phyloP scores from a whole-genome alignment of 306 rosid genomes.

The Rosa chinensis region DNA sequence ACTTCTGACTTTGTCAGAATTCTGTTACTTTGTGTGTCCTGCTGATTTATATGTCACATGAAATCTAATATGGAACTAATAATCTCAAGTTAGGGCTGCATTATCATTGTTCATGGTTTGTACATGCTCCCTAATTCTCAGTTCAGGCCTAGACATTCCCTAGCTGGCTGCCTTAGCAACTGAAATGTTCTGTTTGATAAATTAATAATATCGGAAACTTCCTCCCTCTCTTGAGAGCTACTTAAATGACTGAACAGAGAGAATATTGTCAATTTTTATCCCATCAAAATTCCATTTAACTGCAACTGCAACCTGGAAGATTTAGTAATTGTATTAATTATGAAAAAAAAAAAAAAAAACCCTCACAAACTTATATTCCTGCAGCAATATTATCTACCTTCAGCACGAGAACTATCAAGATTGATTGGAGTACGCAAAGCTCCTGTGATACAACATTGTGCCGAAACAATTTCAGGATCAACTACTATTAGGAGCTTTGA shows the following conservation, averaged over 20 bases:
- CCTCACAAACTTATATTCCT: constrained; percentile 20
- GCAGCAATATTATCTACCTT: constrained; percentile 70
- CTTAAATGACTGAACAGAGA: no score
- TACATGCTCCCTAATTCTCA: neutral
- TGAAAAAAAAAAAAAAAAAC: neutral
- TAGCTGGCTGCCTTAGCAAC: no score
- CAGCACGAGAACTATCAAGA: constrained; percentile 73
- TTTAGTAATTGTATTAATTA: neutral
- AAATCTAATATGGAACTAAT: neutral
- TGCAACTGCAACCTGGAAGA: neutral
- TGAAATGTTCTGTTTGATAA: no score
- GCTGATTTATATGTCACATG: neutral
- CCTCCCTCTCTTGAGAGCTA: no score
- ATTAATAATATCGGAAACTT: no score
- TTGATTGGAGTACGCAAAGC: constrained; percentile 85
- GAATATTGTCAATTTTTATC: no score
- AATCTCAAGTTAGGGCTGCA: neutral
- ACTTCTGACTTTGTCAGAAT: constrained; percentile 10
- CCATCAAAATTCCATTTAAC: neutral
- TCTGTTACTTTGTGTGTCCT: constrained; percentile 3
- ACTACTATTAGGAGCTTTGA: constrained; percentile 78
- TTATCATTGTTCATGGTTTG: neutral
- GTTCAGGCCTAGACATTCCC: neutral
- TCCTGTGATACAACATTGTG: constrained; percentile 81
- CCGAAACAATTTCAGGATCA: constrained; percentile 78